These are phyloP conservation scores for Rhazya stricta DNA, from an alignment of 257 asterid species.

Conservation along the genomic window DNA sequence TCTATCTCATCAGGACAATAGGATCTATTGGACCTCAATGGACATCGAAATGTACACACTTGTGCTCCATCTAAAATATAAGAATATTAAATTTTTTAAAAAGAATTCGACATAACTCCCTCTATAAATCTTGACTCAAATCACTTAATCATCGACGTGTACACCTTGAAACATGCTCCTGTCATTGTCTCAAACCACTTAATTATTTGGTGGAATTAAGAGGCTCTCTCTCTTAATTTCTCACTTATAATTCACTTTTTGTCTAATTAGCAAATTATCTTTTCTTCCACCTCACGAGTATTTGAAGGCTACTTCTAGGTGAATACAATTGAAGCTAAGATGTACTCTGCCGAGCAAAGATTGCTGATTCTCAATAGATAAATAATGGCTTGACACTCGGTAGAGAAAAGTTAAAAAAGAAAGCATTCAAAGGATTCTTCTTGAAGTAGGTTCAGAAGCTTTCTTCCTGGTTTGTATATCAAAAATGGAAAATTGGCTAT, in stretches of 20 bases:
- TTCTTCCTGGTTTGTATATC: neutral
- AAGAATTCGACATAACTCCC: no score
- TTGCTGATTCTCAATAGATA: neutral
- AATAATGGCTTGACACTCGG: neutral
- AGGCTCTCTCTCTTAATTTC: neutral
- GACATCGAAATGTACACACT: no score
- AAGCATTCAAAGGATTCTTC: neutral
- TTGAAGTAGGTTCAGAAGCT: slow-evolving; percentile 3
- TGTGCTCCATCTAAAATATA: no score
- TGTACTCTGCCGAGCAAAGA: neutral
- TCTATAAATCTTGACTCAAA: no score
- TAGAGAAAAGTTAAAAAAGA: neutral
- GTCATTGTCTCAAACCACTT: neutral
- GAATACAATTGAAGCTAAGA: neutral
- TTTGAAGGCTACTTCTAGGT: neutral
- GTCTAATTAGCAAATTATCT: neutral
- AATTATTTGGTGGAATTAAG: neutral
- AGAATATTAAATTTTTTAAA: no score
- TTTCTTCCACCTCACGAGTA: neutral
- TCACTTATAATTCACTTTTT: neutral
- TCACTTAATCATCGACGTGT: no score
- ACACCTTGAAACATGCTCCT: neutral
- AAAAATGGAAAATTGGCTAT: no score
- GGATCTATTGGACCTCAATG: no score
- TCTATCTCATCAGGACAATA: no score